phyloP scores from a whole-genome alignment of 1,139 yeast genomes.

The Debaryomyces coudertii region DNA sequence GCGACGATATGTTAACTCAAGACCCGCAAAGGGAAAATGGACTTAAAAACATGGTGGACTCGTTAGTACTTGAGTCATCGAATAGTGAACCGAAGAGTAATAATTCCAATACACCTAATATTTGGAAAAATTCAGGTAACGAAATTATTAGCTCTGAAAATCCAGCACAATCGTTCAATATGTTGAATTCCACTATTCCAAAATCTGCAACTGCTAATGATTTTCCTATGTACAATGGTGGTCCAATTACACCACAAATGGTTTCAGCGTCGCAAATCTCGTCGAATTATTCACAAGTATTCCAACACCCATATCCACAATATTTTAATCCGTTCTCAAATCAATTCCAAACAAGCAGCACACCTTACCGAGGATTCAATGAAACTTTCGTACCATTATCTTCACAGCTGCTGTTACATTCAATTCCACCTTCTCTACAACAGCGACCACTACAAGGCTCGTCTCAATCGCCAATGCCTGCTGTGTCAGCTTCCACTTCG shows the following conservation, averaged over 20 bases:
- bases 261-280: neutral
- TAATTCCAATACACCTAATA: slow-evolving; percentile 1
- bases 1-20: neutral
- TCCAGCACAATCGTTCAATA: neutral
- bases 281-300: slow-evolving; percentile 1
- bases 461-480: slow-evolving; percentile 1
- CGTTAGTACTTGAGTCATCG: slow-evolving; percentile 12
- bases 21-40: slow-evolving; percentile 14
- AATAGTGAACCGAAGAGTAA: slow-evolving; percentile 4
- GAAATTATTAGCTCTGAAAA: slow-evolving; percentile 2
- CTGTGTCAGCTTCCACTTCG: neutral
- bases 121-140: slow-evolving; percentile 3
- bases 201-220: neutral
- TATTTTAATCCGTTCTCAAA: slow-evolving; percentile 4
- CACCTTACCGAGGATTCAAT: neutral
- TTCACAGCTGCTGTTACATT: slow-evolving; percentile 6
- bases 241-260: neutral
- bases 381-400: neutral
- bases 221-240: neutral
- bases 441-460: neutral
- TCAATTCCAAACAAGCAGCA: slow-evolving; percentile 2
- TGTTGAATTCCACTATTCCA: neutral
- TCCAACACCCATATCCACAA: slow-evolving; percentile 1
- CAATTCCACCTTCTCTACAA: neutral
- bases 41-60: slow-evolving; percentile 23